Conservation (phyloP, 192 early-diverging fungal species). For the Jimgerdemannia flammicorona region DNA sequence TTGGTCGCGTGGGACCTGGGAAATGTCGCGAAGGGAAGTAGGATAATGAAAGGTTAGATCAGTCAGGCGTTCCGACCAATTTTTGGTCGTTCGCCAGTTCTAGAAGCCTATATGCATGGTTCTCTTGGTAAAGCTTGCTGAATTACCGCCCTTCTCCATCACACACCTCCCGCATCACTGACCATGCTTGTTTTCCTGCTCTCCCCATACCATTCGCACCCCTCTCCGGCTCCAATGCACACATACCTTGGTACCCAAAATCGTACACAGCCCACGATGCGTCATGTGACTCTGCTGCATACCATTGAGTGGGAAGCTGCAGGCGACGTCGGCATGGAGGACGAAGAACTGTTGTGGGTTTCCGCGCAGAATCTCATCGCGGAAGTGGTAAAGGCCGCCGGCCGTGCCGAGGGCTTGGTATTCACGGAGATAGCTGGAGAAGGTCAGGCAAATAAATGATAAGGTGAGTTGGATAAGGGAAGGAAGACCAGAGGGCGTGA, state of each 20-base stretch:
- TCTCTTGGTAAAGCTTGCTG: too few relatives aligned
- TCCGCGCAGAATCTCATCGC: constrained; percentile 93
- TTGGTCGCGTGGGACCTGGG: constrained; percentile 55
- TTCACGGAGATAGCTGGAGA: constrained; percentile 88
- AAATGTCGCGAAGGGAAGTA: background rate
- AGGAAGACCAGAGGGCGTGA: too few relatives aligned
- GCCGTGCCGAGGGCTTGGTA: constrained; percentile 96
- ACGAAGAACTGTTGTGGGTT: constrained; percentile 92
- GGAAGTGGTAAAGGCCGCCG: constrained; percentile 98
- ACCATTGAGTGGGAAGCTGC: constrained; percentile 85
- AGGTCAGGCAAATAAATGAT: background rate
- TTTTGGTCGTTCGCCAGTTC: too few relatives aligned
- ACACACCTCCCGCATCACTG: too few relatives aligned
- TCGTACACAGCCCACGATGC: constrained; percentile 80
- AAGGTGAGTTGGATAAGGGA: background rate
- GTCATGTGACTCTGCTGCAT: constrained; percentile 84
- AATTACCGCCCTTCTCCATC: too few relatives aligned
- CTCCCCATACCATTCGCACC: background rate
- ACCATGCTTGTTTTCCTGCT: too few relatives aligned
- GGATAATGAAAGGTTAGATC: background rate
- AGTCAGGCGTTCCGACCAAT: background rate
- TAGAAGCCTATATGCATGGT: too few relatives aligned
- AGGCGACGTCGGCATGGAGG: constrained; percentile 95
- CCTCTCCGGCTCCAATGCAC: background rate
- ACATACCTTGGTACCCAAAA: constrained; percentile 83